Percentiles rank a stretch among this genome's conserved stretches.
phyloP scores from a whole-genome alignment of 2,329 filamentous ascomycete species.

The Arthroderma uncinatum region DNA sequence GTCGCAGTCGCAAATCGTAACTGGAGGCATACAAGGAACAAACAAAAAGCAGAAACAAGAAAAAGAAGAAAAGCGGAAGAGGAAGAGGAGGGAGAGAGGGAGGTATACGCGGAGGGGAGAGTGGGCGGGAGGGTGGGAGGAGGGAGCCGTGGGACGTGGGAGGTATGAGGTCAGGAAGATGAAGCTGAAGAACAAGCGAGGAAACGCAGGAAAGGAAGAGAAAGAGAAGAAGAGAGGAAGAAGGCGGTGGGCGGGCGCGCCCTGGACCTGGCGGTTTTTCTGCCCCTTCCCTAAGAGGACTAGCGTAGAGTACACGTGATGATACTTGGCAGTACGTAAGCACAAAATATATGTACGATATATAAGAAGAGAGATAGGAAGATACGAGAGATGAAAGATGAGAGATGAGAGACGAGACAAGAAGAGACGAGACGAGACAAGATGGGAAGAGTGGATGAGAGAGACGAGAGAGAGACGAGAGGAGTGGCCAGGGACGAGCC shows the following conservation, averaged over 20 bases:
- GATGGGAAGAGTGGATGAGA: neutral
- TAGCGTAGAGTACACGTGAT: neutral
- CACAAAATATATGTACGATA: neutral
- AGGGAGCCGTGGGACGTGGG: neutral
- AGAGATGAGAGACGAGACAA: too few relatives aligned
- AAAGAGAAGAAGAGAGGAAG: slow-evolving; percentile 2
- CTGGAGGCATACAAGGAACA: slow-evolving; percentile 9
- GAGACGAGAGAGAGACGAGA: too few relatives aligned
- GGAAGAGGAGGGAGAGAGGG: slow-evolving; percentile 17
- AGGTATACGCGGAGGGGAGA: neutral
- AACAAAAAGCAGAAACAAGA: neutral
- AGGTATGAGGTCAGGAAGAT: neutral
- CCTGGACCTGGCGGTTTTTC: neutral
- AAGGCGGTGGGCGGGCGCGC: neutral
- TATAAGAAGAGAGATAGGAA: neutral
- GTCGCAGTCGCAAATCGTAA: neutral
- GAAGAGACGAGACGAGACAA: neutral
- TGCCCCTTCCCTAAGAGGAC: neutral
- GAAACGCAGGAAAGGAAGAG: neutral
- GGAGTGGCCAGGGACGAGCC: too few relatives aligned
- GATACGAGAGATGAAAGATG: neutral
- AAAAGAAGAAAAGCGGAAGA: slow-evolving; percentile 8
- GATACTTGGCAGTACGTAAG: too few relatives aligned
- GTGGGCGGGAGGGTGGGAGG: neutral
- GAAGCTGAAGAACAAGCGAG: neutral